Base-by-base conservation (phyloP, 2,329 filamentous ascomycete species). In the Monilinia vaccinii-corymbosi region DNA sequence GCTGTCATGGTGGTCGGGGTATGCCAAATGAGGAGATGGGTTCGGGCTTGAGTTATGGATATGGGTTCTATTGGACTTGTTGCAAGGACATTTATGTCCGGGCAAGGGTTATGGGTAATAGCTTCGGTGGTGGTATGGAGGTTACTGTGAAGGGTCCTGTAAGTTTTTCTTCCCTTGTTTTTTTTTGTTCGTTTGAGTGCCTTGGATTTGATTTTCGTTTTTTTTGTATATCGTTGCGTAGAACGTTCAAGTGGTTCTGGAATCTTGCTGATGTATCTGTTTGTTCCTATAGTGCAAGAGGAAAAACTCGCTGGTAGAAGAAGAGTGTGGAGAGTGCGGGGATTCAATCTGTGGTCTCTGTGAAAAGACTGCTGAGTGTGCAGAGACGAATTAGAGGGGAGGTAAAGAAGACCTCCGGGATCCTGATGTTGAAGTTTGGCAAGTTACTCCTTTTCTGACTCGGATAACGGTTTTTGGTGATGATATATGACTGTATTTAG, bases 21-120 rank as follows among this genome's bases (percentile, higher is more conserved):
- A 53, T 42, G 1, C 23, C n/a, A 10, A 32, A 31, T 9, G 18
- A 21, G 36, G 18, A 9, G 11, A 40, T 40, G 9, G 14, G 2
- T 25, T 46, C 16, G 21, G 13, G 2, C 13, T 16, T 3, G 28
- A 56, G 40, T 56, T 45, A 56, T 56, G 14, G 40, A 18, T 46
- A 34, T 56, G 40, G 52, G 4, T 56, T 56, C 6, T 36, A 47
- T 36, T 56, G 53, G 53, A 56, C 28, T 11, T 56, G 53, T n/a
- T 56, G 31, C 28, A 52, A 45, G 28, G 8, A 25, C 2, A 42
- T 52, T 21, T 28, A 10, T 10, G 36, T 10, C 3, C 45, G 44
- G 25, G 8, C 36, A 3, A 52, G 10, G 21, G 28, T 45, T 1
- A 25, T 58, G 14, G 36, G 47, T 16, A 32, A 2, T 42, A n/a